phyloP scores from a whole-genome alignment of 331 rosid species.

The Rhamnella rubrinervis region DNA sequence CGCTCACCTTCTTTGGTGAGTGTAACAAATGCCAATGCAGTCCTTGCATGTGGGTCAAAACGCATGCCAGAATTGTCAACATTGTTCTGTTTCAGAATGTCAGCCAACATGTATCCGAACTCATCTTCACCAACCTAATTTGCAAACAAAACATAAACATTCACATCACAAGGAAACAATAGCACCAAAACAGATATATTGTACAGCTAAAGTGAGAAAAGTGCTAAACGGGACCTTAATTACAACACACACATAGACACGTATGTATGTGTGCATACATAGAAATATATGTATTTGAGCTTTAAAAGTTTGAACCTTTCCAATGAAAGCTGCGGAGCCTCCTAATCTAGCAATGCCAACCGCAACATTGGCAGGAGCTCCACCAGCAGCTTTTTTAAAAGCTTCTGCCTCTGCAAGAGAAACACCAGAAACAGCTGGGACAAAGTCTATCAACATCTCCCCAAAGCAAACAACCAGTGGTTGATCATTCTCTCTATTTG shows the following conservation, averaged over 20 bases:
- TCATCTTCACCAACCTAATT: constrained; percentile 82
- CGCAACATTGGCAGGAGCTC: constrained; percentile 59
- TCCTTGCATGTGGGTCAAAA: constrained; percentile 67
- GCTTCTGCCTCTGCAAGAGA: constrained; percentile 46
- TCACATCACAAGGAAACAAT: not conserved
- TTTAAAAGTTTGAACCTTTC: constrained; percentile 41
- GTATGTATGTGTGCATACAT: too few relatives aligned
- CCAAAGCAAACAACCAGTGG: constrained; percentile 49
- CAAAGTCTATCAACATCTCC: constrained; percentile 51
- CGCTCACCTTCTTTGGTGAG: constrained; percentile 76
- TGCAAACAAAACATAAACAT: not conserved
- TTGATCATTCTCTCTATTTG: not conserved
- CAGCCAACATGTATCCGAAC: constrained; percentile 71
- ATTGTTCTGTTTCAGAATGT: constrained; percentile 61
- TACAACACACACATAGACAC: too few relatives aligned
- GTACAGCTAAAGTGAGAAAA: too few relatives aligned
- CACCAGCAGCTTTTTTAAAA: constrained; percentile 50
- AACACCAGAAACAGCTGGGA: constrained; percentile 35
- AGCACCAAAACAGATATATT: too few relatives aligned
- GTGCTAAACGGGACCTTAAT: too few relatives aligned
- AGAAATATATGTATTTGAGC: not conserved
- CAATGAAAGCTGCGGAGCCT: constrained; percentile 53
- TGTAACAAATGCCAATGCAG: constrained; percentile 77
- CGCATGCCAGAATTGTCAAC: constrained; percentile 68
- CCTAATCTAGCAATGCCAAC: constrained; percentile 50